A percentile compares a stretch with the other conserved stretches of the same genome.
These are phyloP conservation scores for Aschersonia sp. DNA, from an alignment of 2,329 filamentous ascomycete species.

Conservation along the genomic window DNA sequence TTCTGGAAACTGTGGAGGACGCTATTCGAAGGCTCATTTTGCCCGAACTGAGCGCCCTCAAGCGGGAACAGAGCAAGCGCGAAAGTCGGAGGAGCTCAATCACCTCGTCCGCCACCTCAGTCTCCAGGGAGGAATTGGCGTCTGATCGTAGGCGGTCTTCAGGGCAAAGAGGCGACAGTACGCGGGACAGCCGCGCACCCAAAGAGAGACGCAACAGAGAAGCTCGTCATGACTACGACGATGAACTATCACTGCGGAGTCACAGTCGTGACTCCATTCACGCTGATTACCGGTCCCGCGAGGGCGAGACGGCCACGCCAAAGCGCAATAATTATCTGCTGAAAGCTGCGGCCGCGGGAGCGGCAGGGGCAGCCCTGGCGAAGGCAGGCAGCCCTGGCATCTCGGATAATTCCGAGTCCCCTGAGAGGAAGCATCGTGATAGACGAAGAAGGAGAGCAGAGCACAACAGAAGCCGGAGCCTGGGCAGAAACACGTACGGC, in stretches of 20 bases:
- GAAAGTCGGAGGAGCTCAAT: constrained; percentile 55
- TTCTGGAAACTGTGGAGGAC: constrained; percentile 85
- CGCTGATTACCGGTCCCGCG: constrained; percentile 16
- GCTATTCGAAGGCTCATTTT: constrained; percentile 81
- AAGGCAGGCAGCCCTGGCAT: constrained; percentile 18
- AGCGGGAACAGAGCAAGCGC: constrained; percentile 74
- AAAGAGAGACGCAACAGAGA: constrained; percentile 35
- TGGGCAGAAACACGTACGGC: constrained; percentile 27
- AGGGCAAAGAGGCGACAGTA: constrained; percentile 35
- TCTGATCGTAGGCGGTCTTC: constrained; percentile 48
- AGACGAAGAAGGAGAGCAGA: constrained; percentile 38
- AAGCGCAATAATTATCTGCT: constrained; percentile 27
- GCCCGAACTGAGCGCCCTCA: constrained; percentile 81
- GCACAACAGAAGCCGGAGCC: constrained; percentile 26
- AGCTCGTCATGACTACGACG: constrained; percentile 38
- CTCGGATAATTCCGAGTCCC: constrained; percentile 25
- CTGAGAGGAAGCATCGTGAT: constrained; percentile 35
- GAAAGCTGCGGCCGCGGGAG: constrained; percentile 30
- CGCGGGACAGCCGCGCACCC: constrained; percentile 35
- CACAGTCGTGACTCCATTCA: constrained; percentile 32
- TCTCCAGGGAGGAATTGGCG: constrained; percentile 40
- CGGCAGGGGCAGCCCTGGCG: constrained; percentile 22
- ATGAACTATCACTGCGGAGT: constrained; percentile 33
- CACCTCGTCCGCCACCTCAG: constrained; percentile 39
- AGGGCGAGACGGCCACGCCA: constrained; percentile 29